These are phyloP conservation scores for Solanum chaucha DNA, from an alignment of 257 asterid species.

Conservation along the genomic window DNA sequence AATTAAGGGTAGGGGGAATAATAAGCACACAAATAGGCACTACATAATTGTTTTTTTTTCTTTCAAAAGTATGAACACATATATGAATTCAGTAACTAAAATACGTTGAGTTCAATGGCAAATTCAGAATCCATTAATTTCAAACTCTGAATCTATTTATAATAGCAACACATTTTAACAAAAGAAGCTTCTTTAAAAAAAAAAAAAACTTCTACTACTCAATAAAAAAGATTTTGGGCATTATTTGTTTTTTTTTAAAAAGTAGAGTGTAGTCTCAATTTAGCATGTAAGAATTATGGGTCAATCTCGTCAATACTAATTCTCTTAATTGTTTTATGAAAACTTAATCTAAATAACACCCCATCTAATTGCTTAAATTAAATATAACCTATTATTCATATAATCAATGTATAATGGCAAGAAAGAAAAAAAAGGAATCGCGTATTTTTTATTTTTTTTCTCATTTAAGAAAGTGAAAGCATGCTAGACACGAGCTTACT, in stretches of 20 bases:
- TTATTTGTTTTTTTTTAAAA: no score
- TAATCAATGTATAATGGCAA: background rate
- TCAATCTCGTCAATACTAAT: background rate
- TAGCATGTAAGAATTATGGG: background rate
- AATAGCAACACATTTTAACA: background rate
- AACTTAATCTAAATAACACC: background rate
- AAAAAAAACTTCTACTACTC: background rate
- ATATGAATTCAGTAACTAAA: background rate
- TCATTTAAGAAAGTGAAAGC: background rate
- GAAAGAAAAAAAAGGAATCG: no score
- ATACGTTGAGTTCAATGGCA: background rate
- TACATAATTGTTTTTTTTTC: no score
- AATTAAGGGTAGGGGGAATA: no score
- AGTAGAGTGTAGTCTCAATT: background rate
- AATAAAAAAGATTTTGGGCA: background rate
- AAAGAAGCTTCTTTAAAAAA: background rate
- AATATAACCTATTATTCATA: background rate
- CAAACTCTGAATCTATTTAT: no score
- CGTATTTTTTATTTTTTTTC: background rate
- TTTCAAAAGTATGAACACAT: no score
- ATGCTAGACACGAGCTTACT: background rate
- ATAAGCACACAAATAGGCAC: no score
- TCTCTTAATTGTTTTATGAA: background rate
- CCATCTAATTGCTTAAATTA: background rate
- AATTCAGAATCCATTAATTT: background rate